Evolutionary conservation across 768 basidiomycete species (phyloP).

Genomic region (Leccinum obscurum): DNA sequence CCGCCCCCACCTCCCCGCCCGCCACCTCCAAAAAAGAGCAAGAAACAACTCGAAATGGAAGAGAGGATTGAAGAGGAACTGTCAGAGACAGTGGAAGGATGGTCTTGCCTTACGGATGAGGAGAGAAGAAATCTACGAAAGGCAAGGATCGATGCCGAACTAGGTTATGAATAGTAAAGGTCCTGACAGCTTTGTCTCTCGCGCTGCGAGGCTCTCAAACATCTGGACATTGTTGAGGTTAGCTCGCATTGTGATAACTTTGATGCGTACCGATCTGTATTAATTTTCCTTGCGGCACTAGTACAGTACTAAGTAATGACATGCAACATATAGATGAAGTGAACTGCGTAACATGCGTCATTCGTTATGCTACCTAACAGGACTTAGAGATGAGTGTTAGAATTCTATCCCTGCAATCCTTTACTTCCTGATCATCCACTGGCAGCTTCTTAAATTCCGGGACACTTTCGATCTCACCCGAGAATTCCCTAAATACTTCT

Average conservation of each 20-base stretch:
- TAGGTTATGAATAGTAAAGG: slow-evolving; percentile 49
- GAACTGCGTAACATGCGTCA: not conserved
- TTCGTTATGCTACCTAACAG: not conserved
- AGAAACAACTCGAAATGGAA: slow-evolving; percentile 74
- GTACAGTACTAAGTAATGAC: not conserved
- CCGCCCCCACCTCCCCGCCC: slow-evolving; percentile 72
- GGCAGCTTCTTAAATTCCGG: slow-evolving; percentile 12
- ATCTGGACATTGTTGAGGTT: slow-evolving; percentile 1
- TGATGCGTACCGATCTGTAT: not conserved
- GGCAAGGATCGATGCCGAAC: slow-evolving; percentile 62
- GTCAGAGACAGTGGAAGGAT: slow-evolving; percentile 69
- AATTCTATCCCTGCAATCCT: slow-evolving; percentile 23
- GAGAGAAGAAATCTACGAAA: slow-evolving; percentile 55
- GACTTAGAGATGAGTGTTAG: slow-evolving; percentile 16
- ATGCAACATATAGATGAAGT: slow-evolving; percentile 4
- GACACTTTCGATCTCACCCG: slow-evolving; percentile 23
- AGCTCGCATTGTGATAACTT: slow-evolving; percentile 1
- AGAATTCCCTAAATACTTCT: slow-evolving; percentile 12
- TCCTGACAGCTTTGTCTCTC: not conserved
- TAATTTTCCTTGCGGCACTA: not conserved
- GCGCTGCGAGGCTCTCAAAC: not conserved
- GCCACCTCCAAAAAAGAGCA: slow-evolving; percentile 74
- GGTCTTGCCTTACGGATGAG: slow-evolving; percentile 42
- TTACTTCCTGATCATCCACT: slow-evolving; percentile 11
- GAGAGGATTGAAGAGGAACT: slow-evolving; percentile 83